Percentiles rank a stretch among this genome's conserved stretches.
Evolutionary conservation across 805 yeast species (phyloP).

Genomic region (Schwanniomyces sp.): DNA sequence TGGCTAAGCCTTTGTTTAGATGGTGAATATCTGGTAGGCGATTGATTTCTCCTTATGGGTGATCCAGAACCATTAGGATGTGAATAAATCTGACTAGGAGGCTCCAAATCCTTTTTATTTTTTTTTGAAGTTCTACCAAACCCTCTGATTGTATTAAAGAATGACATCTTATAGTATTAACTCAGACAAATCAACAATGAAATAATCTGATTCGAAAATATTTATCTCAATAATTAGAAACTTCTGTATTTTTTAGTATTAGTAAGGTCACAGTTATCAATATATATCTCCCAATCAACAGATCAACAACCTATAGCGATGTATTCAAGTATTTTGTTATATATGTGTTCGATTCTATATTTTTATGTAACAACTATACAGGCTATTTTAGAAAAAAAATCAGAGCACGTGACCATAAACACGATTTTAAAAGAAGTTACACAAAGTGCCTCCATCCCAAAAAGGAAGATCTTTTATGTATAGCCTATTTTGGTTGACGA

Average conservation of each 20-base stretch:
- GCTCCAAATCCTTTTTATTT: slow-evolving; percentile 37
- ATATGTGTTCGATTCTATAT: not conserved
- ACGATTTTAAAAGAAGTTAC: not conserved
- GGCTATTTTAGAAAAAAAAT: not conserved
- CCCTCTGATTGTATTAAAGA: slow-evolving; percentile 48
- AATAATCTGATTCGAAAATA: not conserved
- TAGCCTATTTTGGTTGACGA: no score
- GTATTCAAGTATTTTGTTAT: not conserved
- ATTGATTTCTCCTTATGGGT: slow-evolving; percentile 35
- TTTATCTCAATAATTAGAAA: not conserved
- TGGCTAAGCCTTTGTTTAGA: slow-evolving; percentile 25
- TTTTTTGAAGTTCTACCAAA: slow-evolving; percentile 47
- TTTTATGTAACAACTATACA: not conserved
- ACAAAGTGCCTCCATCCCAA: not conserved
- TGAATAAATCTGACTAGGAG: slow-evolving; percentile 30
- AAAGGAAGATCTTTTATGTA: no score
- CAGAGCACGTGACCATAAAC: not conserved
- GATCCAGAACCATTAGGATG: slow-evolving; percentile 32
- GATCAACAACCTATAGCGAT: not conserved
- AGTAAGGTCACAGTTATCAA: not conserved
- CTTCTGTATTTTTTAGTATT: not conserved
- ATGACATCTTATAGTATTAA: slow-evolving; percentile 33
- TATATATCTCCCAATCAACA: not conserved
- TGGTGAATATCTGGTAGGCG: slow-evolving; percentile 44
- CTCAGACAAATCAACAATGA: not conserved